Evolutionary conservation across 2,329 filamentous ascomycete genomes (phyloP).

Genomic region (Sarocladiaceae sp.): DNA sequence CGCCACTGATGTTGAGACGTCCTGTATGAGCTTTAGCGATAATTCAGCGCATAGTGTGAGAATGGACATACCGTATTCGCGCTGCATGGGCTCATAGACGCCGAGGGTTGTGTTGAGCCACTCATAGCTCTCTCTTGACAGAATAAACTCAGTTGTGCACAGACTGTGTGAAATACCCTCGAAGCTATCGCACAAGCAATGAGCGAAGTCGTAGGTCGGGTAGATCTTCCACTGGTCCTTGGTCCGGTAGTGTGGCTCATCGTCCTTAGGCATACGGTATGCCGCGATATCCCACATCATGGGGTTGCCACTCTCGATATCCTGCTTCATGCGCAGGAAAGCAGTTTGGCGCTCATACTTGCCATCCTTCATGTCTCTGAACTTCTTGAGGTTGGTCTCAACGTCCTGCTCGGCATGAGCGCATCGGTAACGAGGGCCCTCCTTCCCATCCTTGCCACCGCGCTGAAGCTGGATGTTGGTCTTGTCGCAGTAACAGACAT

Average conservation of each 20-base stretch:
- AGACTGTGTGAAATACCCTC: conserved; percentile 89
- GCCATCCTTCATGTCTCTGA: conserved; percentile 85
- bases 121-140: conserved; percentile 82
- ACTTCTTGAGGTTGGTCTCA: conserved; percentile 76
- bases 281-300: conserved; percentile 97
- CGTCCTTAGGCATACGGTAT: conserved; percentile 75
- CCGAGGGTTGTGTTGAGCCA: conserved; percentile 79
- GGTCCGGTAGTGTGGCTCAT: conserved; percentile 70
- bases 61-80: conserved; percentile 59
- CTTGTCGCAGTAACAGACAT: conserved; percentile 85
- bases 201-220: conserved; percentile 72
- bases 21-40: conserved; percentile 18
- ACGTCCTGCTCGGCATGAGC: conserved; percentile 70
- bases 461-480: conserved; percentile 82
- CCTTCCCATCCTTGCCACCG: conserved; percentile 66
- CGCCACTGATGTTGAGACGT: conserved; percentile 67
- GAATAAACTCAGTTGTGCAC: conserved; percentile 89
- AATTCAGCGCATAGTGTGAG: background rate
- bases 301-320: conserved; percentile 77
- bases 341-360: conserved; percentile 84
- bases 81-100: conserved; percentile 89
- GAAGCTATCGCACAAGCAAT: conserved; percentile 88
- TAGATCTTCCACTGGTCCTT: conserved; percentile 12
- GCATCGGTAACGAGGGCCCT: conserved; percentile 70
- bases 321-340: conserved; percentile 89